Conservation (phyloP, 768 basidiomycete species). For the Tylopilus vinaceipallidus region DNA sequence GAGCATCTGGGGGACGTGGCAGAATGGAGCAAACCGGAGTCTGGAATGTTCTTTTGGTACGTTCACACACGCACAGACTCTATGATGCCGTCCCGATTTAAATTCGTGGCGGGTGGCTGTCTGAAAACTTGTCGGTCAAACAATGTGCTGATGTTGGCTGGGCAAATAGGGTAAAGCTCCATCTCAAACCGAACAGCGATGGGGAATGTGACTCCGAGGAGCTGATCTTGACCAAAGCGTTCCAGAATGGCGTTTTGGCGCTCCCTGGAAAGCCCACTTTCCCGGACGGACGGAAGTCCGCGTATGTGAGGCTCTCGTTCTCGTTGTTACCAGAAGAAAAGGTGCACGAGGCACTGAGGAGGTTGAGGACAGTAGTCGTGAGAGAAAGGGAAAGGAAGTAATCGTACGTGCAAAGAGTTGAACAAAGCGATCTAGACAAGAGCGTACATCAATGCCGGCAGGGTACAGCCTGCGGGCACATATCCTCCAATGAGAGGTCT, state of each 20-base stretch:
- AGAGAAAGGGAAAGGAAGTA: slow-evolving; percentile 13
- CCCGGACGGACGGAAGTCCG: slow-evolving; percentile 59
- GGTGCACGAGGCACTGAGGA: slow-evolving; percentile 62
- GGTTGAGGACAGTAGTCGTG: slow-evolving; percentile 42
- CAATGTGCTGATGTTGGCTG: too few species aligned
- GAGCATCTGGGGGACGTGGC: slow-evolving; percentile 70
- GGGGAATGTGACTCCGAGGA: slow-evolving; percentile 58
- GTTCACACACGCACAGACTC: slow-evolving; percentile 21
- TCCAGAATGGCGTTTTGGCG: slow-evolving; percentile 74
- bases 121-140: too few species aligned
- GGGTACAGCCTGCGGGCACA: too few species aligned
- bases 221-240: slow-evolving; percentile 65
- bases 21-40: slow-evolving; percentile 61
- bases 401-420: too few species aligned
- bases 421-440: too few species aligned
- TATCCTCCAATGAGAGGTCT: too few species aligned
- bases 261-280: slow-evolving; percentile 76
- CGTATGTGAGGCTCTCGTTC: slow-evolving; percentile 75
- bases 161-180: slow-evolving; percentile 55
- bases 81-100: slow-evolving; percentile 2
- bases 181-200: slow-evolving; percentile 34
- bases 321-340: slow-evolving; percentile 59
- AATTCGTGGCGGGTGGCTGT: slow-evolving; percentile 5
- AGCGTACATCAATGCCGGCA: too few species aligned
- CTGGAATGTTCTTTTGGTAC: slow-evolving; percentile 85